These are phyloP conservation scores for Cordia subcordata DNA, from an alignment of 257 asterid species.

Conservation along the genomic window DNA sequence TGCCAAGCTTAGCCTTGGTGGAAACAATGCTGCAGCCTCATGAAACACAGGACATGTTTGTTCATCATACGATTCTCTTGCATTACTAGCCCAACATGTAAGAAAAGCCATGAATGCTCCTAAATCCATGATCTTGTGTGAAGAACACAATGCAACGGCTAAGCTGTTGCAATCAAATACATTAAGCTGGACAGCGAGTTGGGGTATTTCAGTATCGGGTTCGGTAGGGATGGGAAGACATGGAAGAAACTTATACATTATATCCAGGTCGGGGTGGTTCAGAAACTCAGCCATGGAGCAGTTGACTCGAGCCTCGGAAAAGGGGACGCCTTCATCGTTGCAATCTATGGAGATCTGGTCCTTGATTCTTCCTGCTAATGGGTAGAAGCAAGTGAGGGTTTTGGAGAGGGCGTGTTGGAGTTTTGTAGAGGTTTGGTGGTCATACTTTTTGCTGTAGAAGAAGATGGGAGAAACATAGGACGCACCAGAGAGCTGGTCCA, in stretches of 20 bases:
- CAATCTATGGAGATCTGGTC: slow-evolving; percentile 6
- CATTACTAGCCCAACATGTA: slow-evolving; percentile 1
- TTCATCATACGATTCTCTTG: neutral
- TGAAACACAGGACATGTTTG: neutral
- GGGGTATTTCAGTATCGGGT: neutral
- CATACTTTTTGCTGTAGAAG: neutral
- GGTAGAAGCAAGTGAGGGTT: neutral
- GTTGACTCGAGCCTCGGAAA: neutral
- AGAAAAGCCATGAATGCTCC: neutral
- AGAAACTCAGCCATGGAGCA: slow-evolving; percentile 6
- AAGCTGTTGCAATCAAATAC: slow-evolving; percentile 1
- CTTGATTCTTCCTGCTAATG: slow-evolving; percentile 1
- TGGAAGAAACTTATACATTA: neutral
- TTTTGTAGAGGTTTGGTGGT: neutral
- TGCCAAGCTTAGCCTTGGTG: neutral
- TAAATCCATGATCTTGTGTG: slow-evolving; percentile 2
- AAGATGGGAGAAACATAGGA: neutral
- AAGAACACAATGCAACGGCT: neutral
- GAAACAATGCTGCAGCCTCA: neutral
- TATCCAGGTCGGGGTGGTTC: neutral
- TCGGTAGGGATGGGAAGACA: neutral
- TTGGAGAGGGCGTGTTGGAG: slow-evolving; percentile 1
- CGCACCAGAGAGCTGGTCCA: neutral
- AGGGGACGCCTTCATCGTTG: neutral
- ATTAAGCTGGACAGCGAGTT: neutral